These are phyloP conservation scores for Globisporangium cylindrosporum DNA, from an alignment of 352 stramenopile species.

Conservation along the genomic window DNA sequence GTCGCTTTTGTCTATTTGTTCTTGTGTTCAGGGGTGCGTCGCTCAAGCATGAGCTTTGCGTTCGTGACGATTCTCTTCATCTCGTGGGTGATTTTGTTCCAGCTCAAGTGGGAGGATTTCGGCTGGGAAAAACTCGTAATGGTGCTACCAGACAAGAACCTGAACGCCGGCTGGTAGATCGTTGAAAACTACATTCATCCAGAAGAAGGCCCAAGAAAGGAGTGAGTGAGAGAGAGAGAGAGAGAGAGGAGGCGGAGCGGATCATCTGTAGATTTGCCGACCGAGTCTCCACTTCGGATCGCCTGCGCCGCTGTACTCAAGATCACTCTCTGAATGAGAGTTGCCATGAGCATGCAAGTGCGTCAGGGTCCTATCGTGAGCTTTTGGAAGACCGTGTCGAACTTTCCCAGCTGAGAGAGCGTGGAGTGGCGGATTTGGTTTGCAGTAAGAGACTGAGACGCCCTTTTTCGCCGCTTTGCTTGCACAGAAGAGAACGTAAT, in stretches of 20 bases:
- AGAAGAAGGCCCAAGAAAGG: not conserved
- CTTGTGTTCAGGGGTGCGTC: conserved; percentile 54
- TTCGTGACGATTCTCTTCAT: conserved; percentile 75
- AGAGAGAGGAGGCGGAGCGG: not conserved
- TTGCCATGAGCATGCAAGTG: not conserved
- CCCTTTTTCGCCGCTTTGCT: not conserved
- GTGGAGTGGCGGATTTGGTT: not conserved
- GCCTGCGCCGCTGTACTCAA: not conserved
- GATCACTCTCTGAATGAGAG: not conserved
- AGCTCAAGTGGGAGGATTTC: conserved; percentile 86
- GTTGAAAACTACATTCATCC: not conserved
- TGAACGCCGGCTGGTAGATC: conserved; percentile 62
- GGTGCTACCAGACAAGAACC: conserved; percentile 62
- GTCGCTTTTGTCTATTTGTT: not conserved
- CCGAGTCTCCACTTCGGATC: not conserved
- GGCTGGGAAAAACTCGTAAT: conserved; percentile 79
- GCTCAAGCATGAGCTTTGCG: conserved; percentile 66
- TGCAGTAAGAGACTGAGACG: not conserved
- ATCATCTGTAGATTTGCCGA: not conserved
- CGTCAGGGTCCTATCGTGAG: not conserved
- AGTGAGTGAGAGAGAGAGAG: conserved; percentile 15
- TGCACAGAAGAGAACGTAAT: conserved; percentile 4
- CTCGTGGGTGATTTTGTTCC: conserved; percentile 75
- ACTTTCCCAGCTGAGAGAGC: not conserved
- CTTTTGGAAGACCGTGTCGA: not conserved